Base-by-base conservation (phyloP, 75 land plant species). In the Pinus tabuliformis region DNA sequence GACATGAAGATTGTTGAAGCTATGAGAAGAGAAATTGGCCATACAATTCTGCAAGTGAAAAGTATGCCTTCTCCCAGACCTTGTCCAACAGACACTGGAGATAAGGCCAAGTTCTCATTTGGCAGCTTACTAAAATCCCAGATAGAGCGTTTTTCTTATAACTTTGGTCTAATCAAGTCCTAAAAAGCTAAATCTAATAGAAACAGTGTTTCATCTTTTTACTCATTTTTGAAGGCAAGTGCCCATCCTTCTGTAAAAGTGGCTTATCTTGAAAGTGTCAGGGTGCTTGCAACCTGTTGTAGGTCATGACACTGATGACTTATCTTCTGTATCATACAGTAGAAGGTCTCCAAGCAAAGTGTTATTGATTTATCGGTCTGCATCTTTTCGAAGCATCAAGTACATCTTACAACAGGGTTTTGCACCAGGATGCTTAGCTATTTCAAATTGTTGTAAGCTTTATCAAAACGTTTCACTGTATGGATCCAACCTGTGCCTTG, bases 1-100 rank as follows among this genome's bases (percentile, higher is more conserved):
- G 86, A 89, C 68, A 74, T 76, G 81, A 88, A 89, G 64, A 86
- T 83, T 26, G 85, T 92, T 36, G 93, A 92, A 26, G 79, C 85
- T 1, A 71, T 92, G 24, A 74, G 93, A 14, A 62, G 59, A 26
- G 91, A 83, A 45, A 92, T 90, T 63, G 92, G 87, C 2, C 78
- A 85, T 17, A 81, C 82, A 18, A 72, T 90, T 58, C 70, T 88
- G 3, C 82, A 86, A 56, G 89, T 88, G 61, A 88, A 83, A 70
- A 78, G 74, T 49, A 72, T 62, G 49, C 73, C 85, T 36, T 12
- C 42, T 56, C 54, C n/a, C 18, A 71, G 0, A 64, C 66, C 72
- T 42, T 76, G 30, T 22, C 57, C 61, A 13, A 21, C 56, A 59
- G 75, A 28, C 42, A 22, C 42, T 0, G 73, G 78, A 60, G 80